Base-by-base conservation (phyloP, 495 filamentous ascomycete species). In the Penicillium crystallinum region DNA sequence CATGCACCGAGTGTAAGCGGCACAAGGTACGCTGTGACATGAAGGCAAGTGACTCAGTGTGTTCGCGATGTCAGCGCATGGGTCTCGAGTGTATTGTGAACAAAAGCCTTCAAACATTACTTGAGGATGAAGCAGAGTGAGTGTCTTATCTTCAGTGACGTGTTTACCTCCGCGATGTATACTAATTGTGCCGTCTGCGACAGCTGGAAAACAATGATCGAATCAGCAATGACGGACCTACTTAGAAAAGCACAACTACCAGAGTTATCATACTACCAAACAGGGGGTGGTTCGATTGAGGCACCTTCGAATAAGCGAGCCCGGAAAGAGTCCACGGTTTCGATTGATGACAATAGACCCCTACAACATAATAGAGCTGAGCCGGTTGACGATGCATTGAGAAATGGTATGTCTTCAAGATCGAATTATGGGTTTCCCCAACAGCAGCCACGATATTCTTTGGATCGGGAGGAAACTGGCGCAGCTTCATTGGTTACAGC, bases 21-120 rank as follows among this genome's bases (percentile, higher is more conserved):
- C 77, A 79, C 53, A 81, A 81, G 49, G 75, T 77, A 23, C 64
- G 71, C 50, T 80, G 78, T 56, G 72, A 78, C 49, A 78, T 81
- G 75, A 72, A 70, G 52, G 59, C 65, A 31, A 70, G 69, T 19
- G 73, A 77, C 30, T 60, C 69, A 39, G 56, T 62, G 18, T 81
- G 78, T 54, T 70, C 72, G 37, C 56, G 78, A 45, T 81, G 78
- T 63, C 67, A 63, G 27, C 76, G 77, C 48, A 76, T 77, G 67
- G 71, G 70, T 5, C 53, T 81, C 39, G 72, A 77, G 39, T 81
- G 78, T 54, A 60, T 77, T 37, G 73, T 81, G 31, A 80, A 81
- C 56, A 80, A 80, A 52, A 80, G 75, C 46, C 68, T 81, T 6
- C 78, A 81, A 54, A 80, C 76, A 15, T 61, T 81, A 48, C 64